Evolutionary conservation across 1,139 yeast genomes (phyloP).

Genomic region (Scheffersomyces lignicola): DNA sequence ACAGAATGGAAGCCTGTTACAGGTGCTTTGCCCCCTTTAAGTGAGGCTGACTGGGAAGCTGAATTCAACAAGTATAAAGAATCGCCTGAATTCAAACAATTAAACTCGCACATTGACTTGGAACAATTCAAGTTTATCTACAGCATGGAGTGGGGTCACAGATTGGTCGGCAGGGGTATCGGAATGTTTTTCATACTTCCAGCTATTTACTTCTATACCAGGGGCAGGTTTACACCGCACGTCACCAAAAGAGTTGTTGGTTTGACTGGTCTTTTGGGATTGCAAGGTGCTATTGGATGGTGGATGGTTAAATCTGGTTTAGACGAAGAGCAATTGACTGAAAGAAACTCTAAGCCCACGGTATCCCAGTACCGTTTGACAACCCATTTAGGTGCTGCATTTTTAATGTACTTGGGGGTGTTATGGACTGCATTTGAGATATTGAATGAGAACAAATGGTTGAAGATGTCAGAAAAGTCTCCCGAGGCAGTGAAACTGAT

Average conservation of each 20-base stretch:
- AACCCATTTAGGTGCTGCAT: conserved; percentile 93
- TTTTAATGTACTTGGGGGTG: conserved; percentile 83
- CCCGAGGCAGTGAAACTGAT: conserved; percentile 57
- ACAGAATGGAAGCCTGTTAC: conserved; percentile 99
- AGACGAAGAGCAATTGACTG: conserved; percentile 75
- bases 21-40: conserved; percentile 87
- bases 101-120: conserved; percentile 85
- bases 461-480: conserved; percentile 37
- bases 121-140: conserved; percentile 95
- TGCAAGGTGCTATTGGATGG: conserved; percentile 98
- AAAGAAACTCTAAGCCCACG: conserved; percentile 86
- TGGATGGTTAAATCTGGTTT: conserved; percentile 99
- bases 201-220: conserved; percentile 73
- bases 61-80: conserved; percentile 80
- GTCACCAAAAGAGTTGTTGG: conserved; percentile 70
- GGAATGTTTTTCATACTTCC: conserved; percentile 84
- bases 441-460: conserved; percentile 71
- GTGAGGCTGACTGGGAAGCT: conserved; percentile 75
- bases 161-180: conserved; percentile 87
- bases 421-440: conserved; percentile 87
- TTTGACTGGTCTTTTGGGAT: conserved; percentile 74
- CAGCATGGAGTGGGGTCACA: conserved; percentile 97
- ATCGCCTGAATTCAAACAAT: conserved; percentile 88
- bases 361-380: conserved; percentile 95
- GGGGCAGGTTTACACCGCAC: conserved; percentile 65